Percentiles rank a stretch among this genome's conserved stretches.
These are phyloP conservation scores for Rhododendron kiyosumense DNA, from an alignment of 148 eudicot genomes.

Conservation along the genomic window DNA sequence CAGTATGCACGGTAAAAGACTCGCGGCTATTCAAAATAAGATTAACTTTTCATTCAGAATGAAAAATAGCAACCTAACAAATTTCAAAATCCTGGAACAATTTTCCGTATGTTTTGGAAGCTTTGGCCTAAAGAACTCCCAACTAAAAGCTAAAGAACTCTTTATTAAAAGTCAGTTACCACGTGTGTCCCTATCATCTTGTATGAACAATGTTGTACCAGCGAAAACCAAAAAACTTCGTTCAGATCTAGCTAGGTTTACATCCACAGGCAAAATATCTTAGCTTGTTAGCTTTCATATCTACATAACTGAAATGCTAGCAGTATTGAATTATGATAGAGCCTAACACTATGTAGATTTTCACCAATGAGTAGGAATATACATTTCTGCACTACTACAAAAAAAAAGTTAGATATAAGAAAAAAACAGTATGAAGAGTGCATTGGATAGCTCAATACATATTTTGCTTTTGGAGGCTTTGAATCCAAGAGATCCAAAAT, in stretches of 20 bases:
- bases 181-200: background rate
- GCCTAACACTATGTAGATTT: background rate
- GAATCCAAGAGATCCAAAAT: background rate
- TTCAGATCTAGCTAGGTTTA: background rate
- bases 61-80: background rate
- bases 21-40: background rate
- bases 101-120: background rate
- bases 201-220: background rate
- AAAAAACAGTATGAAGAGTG: background rate
- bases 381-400: background rate
- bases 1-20: background rate
- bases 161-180: background rate
- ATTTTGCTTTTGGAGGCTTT: background rate
- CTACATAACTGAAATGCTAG: no score
- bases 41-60: background rate
- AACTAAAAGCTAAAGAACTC: background rate
- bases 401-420: background rate
- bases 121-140: background rate
- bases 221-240: background rate
- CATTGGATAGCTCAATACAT: background rate
- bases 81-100: background rate
- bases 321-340: background rate
- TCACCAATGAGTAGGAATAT: background rate
- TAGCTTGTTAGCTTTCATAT: background rate
- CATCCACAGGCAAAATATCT: constrained; percentile 1